A percentile compares a stretch with the other conserved stretches of the same genome.
These are phyloP conservation scores for Candida easanensis DNA, from an alignment of 805 yeast genomes.

Conservation along the genomic window DNA sequence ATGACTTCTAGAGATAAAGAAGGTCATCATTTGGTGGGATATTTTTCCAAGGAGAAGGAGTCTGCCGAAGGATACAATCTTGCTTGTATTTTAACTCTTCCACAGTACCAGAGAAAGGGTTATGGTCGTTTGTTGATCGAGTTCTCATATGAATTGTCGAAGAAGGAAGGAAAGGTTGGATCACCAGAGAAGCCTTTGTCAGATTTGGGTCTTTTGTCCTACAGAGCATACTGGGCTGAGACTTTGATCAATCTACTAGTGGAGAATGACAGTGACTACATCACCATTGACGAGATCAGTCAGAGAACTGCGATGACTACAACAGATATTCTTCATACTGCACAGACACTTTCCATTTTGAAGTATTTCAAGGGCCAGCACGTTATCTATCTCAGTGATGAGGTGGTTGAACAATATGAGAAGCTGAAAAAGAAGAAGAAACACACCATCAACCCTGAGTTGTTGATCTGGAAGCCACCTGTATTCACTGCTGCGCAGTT, in stretches of 20 bases:
- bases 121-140: slow-evolving; percentile 90
- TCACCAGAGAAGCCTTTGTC: slow-evolving; percentile 97
- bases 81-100: slow-evolving; percentile 93
- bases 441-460: slow-evolving; percentile 69
- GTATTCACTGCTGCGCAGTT: slow-evolving; percentile 91
- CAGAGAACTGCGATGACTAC: slow-evolving; percentile 91
- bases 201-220: slow-evolving; percentile 88
- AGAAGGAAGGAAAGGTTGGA: slow-evolving; percentile 86
- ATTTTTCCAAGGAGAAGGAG: slow-evolving; percentile 95
- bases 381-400: slow-evolving; percentile 80
- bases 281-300: slow-evolving; percentile 89
- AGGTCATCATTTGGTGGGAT: slow-evolving; percentile 96
- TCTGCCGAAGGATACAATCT: slow-evolving; percentile 93
- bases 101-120: slow-evolving; percentile 95
- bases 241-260: slow-evolving; percentile 71
- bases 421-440: slow-evolving; percentile 62
- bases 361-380: slow-evolving; percentile 96
- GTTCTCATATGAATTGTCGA: slow-evolving; percentile 87
- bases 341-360: slow-evolving; percentile 86
- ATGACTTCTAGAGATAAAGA: slow-evolving; percentile 88
- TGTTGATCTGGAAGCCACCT: slow-evolving; percentile 91
- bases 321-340: slow-evolving; percentile 89
- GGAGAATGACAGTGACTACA: slow-evolving; percentile 48
- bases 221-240: slow-evolving; percentile 96
- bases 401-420: slow-evolving; percentile 72